A percentile compares a stretch with the other conserved stretches of the same genome.
phyloP scores from a whole-genome alignment of 179 eudicot genomes.

The Camellia oleifera region DNA sequence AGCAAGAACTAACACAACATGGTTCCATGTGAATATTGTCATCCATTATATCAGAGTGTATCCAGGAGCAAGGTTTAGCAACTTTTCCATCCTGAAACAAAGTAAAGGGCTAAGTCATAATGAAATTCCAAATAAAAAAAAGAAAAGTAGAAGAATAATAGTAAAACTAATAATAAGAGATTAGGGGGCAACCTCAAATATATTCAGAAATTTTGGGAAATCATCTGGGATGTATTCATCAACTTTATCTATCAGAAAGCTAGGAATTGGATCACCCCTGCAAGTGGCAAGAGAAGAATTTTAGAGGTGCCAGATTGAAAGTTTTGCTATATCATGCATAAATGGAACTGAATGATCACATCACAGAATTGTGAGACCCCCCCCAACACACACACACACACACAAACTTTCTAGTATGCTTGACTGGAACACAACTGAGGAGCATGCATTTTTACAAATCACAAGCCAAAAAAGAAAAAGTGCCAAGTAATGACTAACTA shows the following conservation, averaged over 20 bases:
- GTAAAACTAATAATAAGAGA: constrained; percentile 3
- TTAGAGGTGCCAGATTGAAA: not conserved
- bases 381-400: too few relatives aligned
- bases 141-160: not conserved
- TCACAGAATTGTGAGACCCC: not conserved
- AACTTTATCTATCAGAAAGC: constrained; percentile 65
- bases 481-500: too few relatives aligned
- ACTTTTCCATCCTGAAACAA: constrained; percentile 45
- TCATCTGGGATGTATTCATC: constrained; percentile 78
- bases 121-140: not conserved
- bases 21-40: constrained; percentile 80
- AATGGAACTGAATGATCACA: not conserved
- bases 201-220: constrained; percentile 40
- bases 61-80: constrained; percentile 63
- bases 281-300: constrained; percentile 17
- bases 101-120: constrained; percentile 13
- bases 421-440: not conserved
- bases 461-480: not conserved
- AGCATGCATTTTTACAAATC: not conserved
- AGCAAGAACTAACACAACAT: constrained; percentile 18
- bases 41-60: constrained; percentile 97
- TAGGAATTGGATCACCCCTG: constrained; percentile 93
- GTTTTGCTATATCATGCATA: not conserved
- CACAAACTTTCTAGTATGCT: not conserved
- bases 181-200: constrained; percentile 50